Base-by-base conservation (phyloP, 2,329 filamentous ascomycete genomes). In the Colletotrichum sansevieriae region DNA sequence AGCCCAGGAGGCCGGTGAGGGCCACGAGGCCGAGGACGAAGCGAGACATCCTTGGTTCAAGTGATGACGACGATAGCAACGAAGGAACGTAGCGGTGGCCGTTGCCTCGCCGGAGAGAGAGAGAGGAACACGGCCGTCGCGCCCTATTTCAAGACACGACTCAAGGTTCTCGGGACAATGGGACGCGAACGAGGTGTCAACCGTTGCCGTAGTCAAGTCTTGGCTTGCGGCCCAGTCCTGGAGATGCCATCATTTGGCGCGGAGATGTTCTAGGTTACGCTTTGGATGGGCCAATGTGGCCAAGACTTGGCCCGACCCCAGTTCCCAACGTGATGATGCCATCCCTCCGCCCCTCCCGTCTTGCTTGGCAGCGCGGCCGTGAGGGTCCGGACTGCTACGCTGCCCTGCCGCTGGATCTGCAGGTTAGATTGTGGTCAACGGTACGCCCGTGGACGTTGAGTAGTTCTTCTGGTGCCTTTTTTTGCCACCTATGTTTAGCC, bases 1-100 rank as follows among this genome's bases (percentile, higher is more conserved):
- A 59, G 63, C 63, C 67, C 18, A 71, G 11, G 49, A 71, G 70
- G 60, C 67, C 57, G 57, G 66, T 10, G 43, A 71, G 49, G 54
- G 55, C 68, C 39, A 65, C 44, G 37, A 70, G 68, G 46, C 60
- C 49, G 18, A 64, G 43, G 54, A 56, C 46, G 47, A 70, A 2
- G 2, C 65, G 68, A 58, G 68, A 64, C 68, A 70, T 70, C 29
- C 65, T 68, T 47, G 25, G 25, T n/a, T 18, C 29, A 29, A 25
- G 58, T 41, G 46, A 41, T 20, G 20, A 20, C 35, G 25, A 25
- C 25, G 4, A 18, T 18, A 43, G 29, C 58, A 41, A 11, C 22
- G 49, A 65, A 58, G 12, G 39, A 54, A 33, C n/a, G 54, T 43
- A 59, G 20, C n/a, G 43, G 37, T 51, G 6, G 29, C 35, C 46